phyloP scores from a whole-genome alignment of 2,329 filamentous ascomycete species.

The Hymenoscyphus fraxineus region DNA sequence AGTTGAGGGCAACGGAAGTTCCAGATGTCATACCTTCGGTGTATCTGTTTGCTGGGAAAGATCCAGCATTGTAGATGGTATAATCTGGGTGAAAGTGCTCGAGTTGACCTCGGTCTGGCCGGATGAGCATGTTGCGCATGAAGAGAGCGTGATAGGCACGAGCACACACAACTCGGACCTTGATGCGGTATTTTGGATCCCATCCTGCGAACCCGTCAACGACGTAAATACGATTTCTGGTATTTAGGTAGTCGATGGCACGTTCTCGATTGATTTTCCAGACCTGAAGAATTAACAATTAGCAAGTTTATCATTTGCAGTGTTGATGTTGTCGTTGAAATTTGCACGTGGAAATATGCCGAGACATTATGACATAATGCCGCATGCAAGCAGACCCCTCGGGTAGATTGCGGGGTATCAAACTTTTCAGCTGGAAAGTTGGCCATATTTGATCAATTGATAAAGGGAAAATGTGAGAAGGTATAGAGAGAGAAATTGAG shows the following conservation, averaged over 20 bases:
- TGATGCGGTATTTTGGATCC: constrained; percentile 98
- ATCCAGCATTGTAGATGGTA: constrained; percentile 98
- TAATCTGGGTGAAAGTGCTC: constrained; percentile 99
- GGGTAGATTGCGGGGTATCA: constrained; percentile 26
- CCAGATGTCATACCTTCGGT: constrained; percentile 98
- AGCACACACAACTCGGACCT: constrained; percentile 95
- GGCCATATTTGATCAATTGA: not conserved
- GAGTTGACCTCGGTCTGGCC: constrained; percentile 83
- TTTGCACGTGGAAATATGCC: constrained; percentile 21
- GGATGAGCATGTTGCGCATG: constrained; percentile 99
- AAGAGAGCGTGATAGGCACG: constrained; percentile 99
- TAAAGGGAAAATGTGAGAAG: not conserved
- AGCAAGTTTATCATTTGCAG: constrained; percentile 13
- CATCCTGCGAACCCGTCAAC: constrained; percentile 96
- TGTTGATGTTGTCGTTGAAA: not conserved
- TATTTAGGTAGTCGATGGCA: constrained; percentile 98
- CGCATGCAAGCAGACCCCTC: constrained; percentile 17
- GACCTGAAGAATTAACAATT: constrained; percentile 57
- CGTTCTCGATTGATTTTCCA: constrained; percentile 99
- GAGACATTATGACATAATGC: constrained; percentile 26
- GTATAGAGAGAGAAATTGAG: not conserved
- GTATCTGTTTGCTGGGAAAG: constrained; percentile 97
- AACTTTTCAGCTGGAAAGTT: not conserved
- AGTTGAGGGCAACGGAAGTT: constrained; percentile 98
- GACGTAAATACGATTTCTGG: constrained; percentile 96